Conservation (phyloP, 192 early-diverging fungal species). For the Umbelopsis ramanniana region DNA sequence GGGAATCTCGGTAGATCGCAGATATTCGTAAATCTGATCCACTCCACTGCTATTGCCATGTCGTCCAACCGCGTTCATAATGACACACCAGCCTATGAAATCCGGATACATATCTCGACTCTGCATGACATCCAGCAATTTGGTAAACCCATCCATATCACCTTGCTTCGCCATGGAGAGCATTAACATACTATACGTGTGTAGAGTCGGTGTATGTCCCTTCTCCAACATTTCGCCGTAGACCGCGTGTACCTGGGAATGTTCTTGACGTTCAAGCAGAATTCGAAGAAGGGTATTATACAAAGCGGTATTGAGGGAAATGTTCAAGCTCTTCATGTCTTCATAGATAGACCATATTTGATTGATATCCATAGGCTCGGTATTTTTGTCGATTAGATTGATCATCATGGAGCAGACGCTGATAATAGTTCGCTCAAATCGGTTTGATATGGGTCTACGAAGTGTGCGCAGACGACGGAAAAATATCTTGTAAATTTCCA, state of each 20-base stretch:
- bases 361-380: neutral
- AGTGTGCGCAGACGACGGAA: neutral
- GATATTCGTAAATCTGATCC: neutral
- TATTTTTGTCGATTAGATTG: neutral
- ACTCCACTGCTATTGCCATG: slow-evolving; percentile 3
- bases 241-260: neutral
- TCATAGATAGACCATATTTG: neutral
- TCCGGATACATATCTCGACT: slow-evolving; percentile 8
- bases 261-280: neutral
- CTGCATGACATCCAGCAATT: slow-evolving; percentile 11
- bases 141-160: slow-evolving; percentile 1
- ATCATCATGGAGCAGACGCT: neutral
- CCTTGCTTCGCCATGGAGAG: slow-evolving; percentile 16
- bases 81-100: slow-evolving; percentile 10
- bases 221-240: slow-evolving; percentile 1
- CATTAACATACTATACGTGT: slow-evolving; percentile 12
- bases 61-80: neutral
- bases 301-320: slow-evolving; percentile 2
- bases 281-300: neutral
- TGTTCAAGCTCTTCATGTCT: neutral
- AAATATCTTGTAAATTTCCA: neutral
- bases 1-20: neutral
- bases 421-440: neutral
- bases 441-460: neutral
- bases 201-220: neutral